Conservation (phyloP, 1,284 basidiomycete genomes). For the Microbotryum violaceum region DNA sequence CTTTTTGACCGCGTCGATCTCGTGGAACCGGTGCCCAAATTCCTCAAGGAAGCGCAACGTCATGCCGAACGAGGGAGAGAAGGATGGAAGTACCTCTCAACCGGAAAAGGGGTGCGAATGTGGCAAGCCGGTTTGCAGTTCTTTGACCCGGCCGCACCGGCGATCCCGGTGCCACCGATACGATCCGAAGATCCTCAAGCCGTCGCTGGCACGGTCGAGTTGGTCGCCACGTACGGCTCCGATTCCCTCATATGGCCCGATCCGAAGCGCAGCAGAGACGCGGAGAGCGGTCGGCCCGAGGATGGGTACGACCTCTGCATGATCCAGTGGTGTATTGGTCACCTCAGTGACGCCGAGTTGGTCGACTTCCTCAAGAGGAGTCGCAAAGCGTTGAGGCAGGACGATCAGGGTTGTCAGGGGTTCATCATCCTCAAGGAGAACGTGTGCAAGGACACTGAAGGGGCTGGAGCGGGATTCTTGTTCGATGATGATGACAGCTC, state of each 20-base stretch:
- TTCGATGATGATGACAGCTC: conserved; percentile 84
- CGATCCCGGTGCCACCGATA: conserved; percentile 37
- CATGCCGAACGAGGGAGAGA: conserved; percentile 45
- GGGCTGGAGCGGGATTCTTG: conserved; percentile 52
- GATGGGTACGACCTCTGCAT: conserved; percentile 69
- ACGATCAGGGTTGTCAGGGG: conserved; percentile 41
- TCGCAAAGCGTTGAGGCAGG: conserved; percentile 49
- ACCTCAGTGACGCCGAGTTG: conserved; percentile 62
- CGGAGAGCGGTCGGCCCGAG: conserved; percentile 2
- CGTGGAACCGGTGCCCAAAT: conserved; percentile 72
- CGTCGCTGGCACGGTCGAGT: conserved; percentile 8
- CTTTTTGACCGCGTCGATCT: conserved; percentile 77
- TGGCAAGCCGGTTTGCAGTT: conserved; percentile 66
- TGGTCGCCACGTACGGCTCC: conserved; percentile 31
- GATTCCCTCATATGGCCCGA: conserved; percentile 41
- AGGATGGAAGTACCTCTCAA: conserved; percentile 55
- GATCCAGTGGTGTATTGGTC: conserved; percentile 92
- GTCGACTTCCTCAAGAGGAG: conserved; percentile 63
- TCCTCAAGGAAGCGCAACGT: conserved; percentile 58
- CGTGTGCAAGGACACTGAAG: conserved; percentile 56
- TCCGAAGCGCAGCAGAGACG: conserved; percentile 35
- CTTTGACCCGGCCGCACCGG: conserved; percentile 60
- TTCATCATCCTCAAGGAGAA: conserved; percentile 84
- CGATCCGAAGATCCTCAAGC: no score
- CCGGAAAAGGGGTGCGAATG: conserved; percentile 68